Base-by-base conservation (phyloP, 345 rosid genomes). In the Melaleuca quinquenervia region DNA sequence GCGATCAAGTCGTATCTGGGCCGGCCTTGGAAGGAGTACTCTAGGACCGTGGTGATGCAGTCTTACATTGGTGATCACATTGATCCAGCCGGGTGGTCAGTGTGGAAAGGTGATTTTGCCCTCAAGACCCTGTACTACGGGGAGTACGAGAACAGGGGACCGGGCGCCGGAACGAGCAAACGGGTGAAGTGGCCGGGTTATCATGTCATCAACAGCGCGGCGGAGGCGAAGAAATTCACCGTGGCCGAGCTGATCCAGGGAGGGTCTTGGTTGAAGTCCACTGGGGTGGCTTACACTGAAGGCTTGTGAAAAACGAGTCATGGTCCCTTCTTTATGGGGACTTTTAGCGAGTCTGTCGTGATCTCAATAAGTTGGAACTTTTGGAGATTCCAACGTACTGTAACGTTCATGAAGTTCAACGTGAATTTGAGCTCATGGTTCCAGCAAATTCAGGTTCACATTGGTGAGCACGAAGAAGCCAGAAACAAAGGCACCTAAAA, bases 1-100 rank as follows among this genome's bases (percentile, higher is more conserved):
- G 18, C 50, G 12, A 76, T 18, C 82, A 89, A 90, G 55, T 88
- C 98, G 0, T 96, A 90, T 75, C 92, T 96, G n/a, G 99, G 98
- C 60, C 90, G 98, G 82, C 98, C 98, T 0, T 96, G 99, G 99
- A 95, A 95, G 87, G 84, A 88, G 53, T 95, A 93, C 82, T 94
- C 97, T 2, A 89, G 98, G 87, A 90, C 92, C 24, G 95, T 94
- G 29, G 87, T 91, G 82, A 94, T 95, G 98, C 90, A 94, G 75
- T 88, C 99, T 0, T 83, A 74, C 85, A 89, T 96, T 6, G 98
- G 91, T 1, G 91, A 89, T 82, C 98, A 92, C 74, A 85, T 96
- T 50, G 94, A 94, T 49, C 96, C 99, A 0, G 83, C 93, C 0
- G 99, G 99, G 14, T 95, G 99, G 99, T 90, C 94, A 10, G 89